Percentiles rank a stretch among this genome's conserved stretches.
These are phyloP conservation scores for Knoxdaviesia proteae DNA, from an alignment of 2,329 filamentous ascomycete genomes.

Conservation along the genomic window DNA sequence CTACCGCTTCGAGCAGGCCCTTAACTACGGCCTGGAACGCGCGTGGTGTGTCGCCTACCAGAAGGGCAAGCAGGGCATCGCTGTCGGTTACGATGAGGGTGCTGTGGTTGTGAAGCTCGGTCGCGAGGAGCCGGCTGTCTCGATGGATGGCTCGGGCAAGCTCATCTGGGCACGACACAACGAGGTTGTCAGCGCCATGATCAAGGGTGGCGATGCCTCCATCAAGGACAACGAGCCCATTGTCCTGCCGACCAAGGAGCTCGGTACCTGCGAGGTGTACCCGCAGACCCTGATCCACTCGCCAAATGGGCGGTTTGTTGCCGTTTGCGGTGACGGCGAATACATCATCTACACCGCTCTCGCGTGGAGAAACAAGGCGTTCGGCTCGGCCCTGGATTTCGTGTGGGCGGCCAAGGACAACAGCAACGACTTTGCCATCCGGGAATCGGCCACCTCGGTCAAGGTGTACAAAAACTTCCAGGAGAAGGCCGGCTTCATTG, in stretches of 20 bases:
- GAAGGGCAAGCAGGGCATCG: constrained; percentile 80
- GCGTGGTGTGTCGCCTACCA: constrained; percentile 97
- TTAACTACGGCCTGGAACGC: constrained; percentile 88
- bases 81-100: constrained; percentile 92
- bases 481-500: constrained; percentile 70
- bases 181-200: constrained; percentile 83
- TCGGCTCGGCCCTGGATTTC: constrained; percentile 88
- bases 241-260: constrained; percentile 72
- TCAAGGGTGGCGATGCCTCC: constrained; percentile 67
- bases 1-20: constrained; percentile 82
- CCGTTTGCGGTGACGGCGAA: constrained; percentile 77
- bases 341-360: constrained; percentile 98
- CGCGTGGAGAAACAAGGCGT: constrained; percentile 93
- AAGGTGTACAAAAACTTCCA: constrained; percentile 98
- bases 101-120: constrained; percentile 96
- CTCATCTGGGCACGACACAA: constrained; percentile 91
- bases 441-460: constrained; percentile 81
- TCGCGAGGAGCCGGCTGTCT: constrained; percentile 88
- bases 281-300: constrained; percentile 87
- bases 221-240: constrained; percentile 82
- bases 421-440: constrained; percentile 94
- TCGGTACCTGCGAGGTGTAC: constrained; percentile 91
- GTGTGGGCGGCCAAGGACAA: constrained; percentile 95
- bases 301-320: constrained; percentile 78
- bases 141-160: constrained; percentile 92